A percentile compares a stretch with the other conserved stretches of the same genome.
These are phyloP conservation scores for Phaeophleospora eucalypticola DNA, from an alignment of 2,329 filamentous ascomycete species.

Conservation along the genomic window DNA sequence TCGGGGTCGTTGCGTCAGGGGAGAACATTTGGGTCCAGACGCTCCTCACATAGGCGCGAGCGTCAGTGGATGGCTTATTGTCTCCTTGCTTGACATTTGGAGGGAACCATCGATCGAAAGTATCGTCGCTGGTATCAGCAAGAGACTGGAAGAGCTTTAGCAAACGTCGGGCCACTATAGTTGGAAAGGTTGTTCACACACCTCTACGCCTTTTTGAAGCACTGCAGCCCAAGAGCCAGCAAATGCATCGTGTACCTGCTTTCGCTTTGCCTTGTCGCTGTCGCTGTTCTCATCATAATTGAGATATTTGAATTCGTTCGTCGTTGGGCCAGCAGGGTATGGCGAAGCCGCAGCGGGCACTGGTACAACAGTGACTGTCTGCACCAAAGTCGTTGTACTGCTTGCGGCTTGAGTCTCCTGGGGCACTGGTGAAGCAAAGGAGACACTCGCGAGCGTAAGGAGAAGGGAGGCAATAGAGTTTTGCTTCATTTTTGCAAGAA, in stretches of 20 bases:
- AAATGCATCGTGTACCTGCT: constrained; percentile 2
- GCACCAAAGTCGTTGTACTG: no score
- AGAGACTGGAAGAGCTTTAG: no score
- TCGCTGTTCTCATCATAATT: constrained; percentile 1
- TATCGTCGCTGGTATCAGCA: no score
- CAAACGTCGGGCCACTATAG: not conserved
- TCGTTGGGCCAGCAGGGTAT: constrained; percentile 3
- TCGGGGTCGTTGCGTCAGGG: not conserved
- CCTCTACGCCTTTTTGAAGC: not conserved
- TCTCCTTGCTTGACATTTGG: not conserved
- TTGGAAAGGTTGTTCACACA: not conserved
- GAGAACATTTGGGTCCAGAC: constrained; percentile 2
- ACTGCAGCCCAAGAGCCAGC: not conserved
- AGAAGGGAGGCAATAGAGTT: no score
- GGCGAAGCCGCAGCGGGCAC: constrained; percentile 1
- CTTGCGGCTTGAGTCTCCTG: no score
- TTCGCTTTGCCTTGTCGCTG: not conserved
- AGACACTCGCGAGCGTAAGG: no score
- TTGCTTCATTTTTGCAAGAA: no score
- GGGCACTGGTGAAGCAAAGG: no score
- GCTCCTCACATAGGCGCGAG: constrained; percentile 1
- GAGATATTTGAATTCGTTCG: constrained; percentile 7
- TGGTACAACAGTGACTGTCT: not conserved
- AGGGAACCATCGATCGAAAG: no score
- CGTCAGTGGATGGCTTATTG: not conserved